phyloP scores from a whole-genome alignment of 768 basidiomycete genomes.

The Trametes elegans region DNA sequence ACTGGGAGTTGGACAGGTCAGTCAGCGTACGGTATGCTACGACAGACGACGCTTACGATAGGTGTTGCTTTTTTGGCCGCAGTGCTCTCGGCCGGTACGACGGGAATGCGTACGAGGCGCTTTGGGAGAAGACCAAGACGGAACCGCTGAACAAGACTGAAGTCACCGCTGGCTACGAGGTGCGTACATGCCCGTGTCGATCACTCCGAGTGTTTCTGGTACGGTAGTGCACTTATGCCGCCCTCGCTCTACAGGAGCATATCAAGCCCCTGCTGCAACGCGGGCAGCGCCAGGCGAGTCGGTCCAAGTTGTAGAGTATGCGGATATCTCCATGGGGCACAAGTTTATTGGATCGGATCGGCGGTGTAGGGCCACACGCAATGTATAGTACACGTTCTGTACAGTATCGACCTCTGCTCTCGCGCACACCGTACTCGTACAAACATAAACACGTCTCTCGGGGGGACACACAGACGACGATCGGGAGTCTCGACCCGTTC shows the following conservation, averaged over 20 bases:
- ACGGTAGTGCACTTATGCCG: neutral
- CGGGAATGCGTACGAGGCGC: constrained; percentile 65
- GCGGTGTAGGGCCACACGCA: neutral
- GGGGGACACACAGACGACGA: too few species aligned
- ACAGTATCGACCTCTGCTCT: constrained; percentile 5
- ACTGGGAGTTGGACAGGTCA: constrained; percentile 73
- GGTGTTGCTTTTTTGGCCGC: neutral
- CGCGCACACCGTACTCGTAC: too few species aligned
- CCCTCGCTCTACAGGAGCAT: constrained; percentile 33
- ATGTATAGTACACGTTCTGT: constrained; percentile 23
- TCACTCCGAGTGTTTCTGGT: too few species aligned
- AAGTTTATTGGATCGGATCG: too few species aligned
- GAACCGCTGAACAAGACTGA: constrained; percentile 59
- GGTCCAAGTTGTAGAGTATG: constrained; percentile 33
- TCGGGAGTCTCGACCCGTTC: neutral
- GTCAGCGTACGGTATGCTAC: constrained; percentile 11
- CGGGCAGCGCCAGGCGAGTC: constrained; percentile 39
- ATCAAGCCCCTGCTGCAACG: constrained; percentile 53
- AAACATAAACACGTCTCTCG: too few species aligned
- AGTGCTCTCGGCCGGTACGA: constrained; percentile 63
- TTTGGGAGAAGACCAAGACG: constrained; percentile 55
- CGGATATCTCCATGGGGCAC: too few species aligned
- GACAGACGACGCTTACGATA: too few species aligned
- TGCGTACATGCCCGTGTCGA: too few species aligned
- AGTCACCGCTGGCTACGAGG: constrained; percentile 56